A percentile compares a stretch with the other conserved stretches of the same genome.
These are phyloP conservation scores for Fusarium tanahbumbuense DNA, from an alignment of 2,329 filamentous ascomycete species.

Conservation along the genomic window DNA sequence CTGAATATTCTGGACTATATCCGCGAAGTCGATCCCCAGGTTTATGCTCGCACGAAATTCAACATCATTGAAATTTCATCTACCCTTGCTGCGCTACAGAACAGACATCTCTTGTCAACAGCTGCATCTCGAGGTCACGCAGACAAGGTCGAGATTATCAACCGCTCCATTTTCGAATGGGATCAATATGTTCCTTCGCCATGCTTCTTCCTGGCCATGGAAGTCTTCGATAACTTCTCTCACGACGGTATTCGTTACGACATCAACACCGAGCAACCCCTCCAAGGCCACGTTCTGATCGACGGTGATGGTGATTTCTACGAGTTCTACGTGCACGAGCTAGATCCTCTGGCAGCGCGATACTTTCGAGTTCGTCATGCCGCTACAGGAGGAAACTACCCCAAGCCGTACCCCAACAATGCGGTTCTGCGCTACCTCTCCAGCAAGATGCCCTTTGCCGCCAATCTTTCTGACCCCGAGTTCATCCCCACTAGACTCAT, in stretches of 20 bases:
- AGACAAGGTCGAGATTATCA: conserved; percentile 92
- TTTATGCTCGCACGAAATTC: conserved; percentile 93
- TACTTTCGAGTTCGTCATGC: conserved; percentile 88
- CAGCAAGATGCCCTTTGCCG: conserved; percentile 73
- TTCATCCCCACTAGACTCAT: conserved; percentile 95
- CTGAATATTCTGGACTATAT: conserved; percentile 98
- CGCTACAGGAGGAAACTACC: conserved; percentile 73
- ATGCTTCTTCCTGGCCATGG: conserved; percentile 97
- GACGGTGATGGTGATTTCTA: conserved; percentile 89
- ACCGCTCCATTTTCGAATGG: conserved; percentile 96
- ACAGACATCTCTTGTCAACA: conserved; percentile 73
- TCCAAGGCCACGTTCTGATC: conserved; percentile 91
- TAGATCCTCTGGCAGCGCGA: conserved; percentile 85
- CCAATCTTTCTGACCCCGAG: conserved; percentile 84
- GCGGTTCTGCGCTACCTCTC: conserved; percentile 71
- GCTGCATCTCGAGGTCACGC: conserved; percentile 79
- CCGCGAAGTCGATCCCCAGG: conserved; percentile 85
- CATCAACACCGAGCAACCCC: conserved; percentile 78
- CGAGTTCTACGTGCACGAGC: conserved; percentile 85
- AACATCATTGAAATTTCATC: conserved; percentile 96
- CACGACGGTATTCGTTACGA: conserved; percentile 96
- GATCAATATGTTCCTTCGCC: conserved; percentile 85
- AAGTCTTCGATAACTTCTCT: conserved; percentile 98
- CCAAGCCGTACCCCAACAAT: conserved; percentile 68
- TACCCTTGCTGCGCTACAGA: conserved; percentile 81